Conservation (phyloP, 2,329 filamentous ascomycete species). For the Alternaria sp. region DNA sequence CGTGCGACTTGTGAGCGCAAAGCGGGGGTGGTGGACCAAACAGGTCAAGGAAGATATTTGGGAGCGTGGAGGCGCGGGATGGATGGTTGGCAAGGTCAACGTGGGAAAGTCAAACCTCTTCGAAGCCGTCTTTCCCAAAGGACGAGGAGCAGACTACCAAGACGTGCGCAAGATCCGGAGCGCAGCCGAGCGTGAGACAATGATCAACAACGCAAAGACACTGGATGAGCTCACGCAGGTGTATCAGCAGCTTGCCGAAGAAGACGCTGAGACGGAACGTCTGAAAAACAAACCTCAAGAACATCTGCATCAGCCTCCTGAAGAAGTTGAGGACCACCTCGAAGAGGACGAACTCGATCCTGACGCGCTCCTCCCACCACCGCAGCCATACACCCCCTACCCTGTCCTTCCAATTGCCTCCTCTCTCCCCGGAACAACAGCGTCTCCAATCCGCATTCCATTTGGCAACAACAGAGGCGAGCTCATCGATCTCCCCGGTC, state of each 20-base stretch:
- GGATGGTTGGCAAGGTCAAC: slow-evolving; percentile 98
- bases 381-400: slow-evolving; percentile 75
- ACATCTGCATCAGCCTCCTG: slow-evolving; percentile 32
- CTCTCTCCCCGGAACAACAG: slow-evolving; percentile 88
- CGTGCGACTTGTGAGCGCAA: slow-evolving; percentile 84
- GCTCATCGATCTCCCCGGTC: slow-evolving; percentile 89
- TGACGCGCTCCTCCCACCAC: slow-evolving; percentile 74
- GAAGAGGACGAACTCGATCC: slow-evolving; percentile 42
- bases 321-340: slow-evolving; percentile 27
- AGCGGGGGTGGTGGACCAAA: slow-evolving; percentile 89
- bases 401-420: slow-evolving; percentile 89
- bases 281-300: slow-evolving; percentile 27
- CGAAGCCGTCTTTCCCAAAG: slow-evolving; percentile 85
- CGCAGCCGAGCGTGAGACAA: slow-evolving; percentile 44
- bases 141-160: slow-evolving; percentile 49
- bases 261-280: slow-evolving; percentile 43
- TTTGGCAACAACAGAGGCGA: slow-evolving; percentile 89
- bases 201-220: slow-evolving; percentile 38
- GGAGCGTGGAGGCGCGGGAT: slow-evolving; percentile 82
- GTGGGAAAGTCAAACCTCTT: slow-evolving; percentile 96
- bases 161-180: slow-evolving; percentile 47
- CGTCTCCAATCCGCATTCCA: slow-evolving; percentile 90
- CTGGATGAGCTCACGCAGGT: slow-evolving; percentile 37
- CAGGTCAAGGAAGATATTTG: slow-evolving; percentile 87
- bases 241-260: slow-evolving; percentile 43